Base-by-base conservation (phyloP, 768 basidiomycete genomes). In the Trametes cingulata region DNA sequence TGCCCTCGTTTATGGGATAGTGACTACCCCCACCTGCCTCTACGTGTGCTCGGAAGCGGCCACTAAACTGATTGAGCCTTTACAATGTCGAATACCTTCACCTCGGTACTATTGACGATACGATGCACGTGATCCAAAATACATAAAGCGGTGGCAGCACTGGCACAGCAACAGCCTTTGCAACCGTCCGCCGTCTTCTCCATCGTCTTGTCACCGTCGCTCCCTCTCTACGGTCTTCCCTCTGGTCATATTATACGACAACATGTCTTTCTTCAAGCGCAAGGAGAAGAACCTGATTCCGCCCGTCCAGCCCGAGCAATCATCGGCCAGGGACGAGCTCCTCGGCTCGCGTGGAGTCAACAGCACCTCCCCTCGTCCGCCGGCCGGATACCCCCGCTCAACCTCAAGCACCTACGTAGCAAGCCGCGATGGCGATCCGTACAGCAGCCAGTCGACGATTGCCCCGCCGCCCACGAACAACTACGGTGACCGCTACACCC, bases 221-320 rank as follows among this genome's bases (percentile, higher is more conserved):
- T 33, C 56, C 6, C 43, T 45, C 25, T 27, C 45, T 24, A 19
- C 49, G 20, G 9, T 36, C 51, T 13, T 42, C 48, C 39, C 40
- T 36, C 46, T 57, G 20, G 17, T 39, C 55, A n/a, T 47, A 17
- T 40, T 25, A 25, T 25, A 20, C 47, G 41, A n/a, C 39, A 45
- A 58, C 69, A 89, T 90, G 88, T 81, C 85, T 67, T 81, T 84
- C 67, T 87, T 85, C 76, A 88, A 82, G 71, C 83, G 84, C 70
- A 91, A 87, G 68, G 80, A 86, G 52, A 80, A 84, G 69, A 67
- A 78, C 51, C 55, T 78, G 10, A 92, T 93, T 50, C 91, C 91
- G 45, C 86, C 91, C n/a, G 79, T 88, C 6, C 69, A 77, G 43
- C 64, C 78, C 13, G 68, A 71, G 42, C 71, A 74, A 35, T 63